Base-by-base conservation (phyloP, 192 early-diverging fungal genomes). In the Phlyctochytrium planicorne region DNA sequence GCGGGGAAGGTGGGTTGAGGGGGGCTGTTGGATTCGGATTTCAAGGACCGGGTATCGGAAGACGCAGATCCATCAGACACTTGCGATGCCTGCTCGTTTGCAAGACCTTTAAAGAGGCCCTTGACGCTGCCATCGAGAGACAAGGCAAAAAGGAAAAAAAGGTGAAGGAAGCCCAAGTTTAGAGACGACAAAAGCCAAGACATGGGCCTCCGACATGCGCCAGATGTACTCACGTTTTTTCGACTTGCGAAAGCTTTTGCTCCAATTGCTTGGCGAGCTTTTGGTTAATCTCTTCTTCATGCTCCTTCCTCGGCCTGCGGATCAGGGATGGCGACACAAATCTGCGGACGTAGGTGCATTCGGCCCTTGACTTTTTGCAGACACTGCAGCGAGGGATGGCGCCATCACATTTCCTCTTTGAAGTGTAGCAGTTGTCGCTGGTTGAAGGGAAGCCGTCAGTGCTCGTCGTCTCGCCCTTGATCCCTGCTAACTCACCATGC, bases 321-420 rank as follows among this genome's bases (percentile, higher is more conserved):
- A 57, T 57, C 10, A 57, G 55, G 20, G 55, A 14, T 27, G 55
- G 55, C 12, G 55, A 57, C 6, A 57, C 27, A 27, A 25, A 57
- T 10, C 55, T 10, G 6, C 55, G 55, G 55, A 57, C 55, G 55
- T 57, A 57, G 6, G 55, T 57, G 55, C 55, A 57, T 57, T 57
- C 55, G 25, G 55, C 55, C 55, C 27, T 57, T 29, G 10, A 6
- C 55, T 25, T 10, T 29, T 57, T 57, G 55, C 55, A 57, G 14
- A 57, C 16, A 27, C 20, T 25, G 27, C 55, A 57, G 6, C 55
- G 55, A 12, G 55, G 55, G 6, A 57, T 4, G 40, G 40, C 40
- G 20, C 40, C 40, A 47, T 47, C 40, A 20, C 40, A 47, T 47
- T 47, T 47, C 40, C 40, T 47, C 25, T 57, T 57, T 14, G 55